A percentile compares a stretch with the other conserved stretches of the same genome.
These are phyloP conservation scores for Mycena floridula DNA, from an alignment of 768 basidiomycete genomes.

Conservation along the genomic window DNA sequence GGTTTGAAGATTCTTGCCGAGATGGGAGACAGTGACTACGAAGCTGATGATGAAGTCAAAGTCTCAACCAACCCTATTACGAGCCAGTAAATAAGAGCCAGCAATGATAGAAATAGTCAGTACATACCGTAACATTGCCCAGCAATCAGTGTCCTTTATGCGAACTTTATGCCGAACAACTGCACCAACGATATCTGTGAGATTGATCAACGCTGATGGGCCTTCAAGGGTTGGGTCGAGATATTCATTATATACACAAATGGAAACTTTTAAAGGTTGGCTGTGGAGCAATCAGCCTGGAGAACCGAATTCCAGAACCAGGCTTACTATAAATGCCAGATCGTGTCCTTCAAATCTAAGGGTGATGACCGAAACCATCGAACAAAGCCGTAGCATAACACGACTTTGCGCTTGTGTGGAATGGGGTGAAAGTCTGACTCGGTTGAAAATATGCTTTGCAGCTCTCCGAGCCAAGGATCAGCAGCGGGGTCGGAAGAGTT, in stretches of 20 bases:
- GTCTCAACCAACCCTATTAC: too few species aligned
- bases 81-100: background rate
- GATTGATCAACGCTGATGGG: background rate
- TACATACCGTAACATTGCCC: background rate
- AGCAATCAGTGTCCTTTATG: background rate
- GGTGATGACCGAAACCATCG: background rate
- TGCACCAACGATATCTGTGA: background rate
- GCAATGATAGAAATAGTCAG: background rate
- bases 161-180: background rate
- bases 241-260: background rate
- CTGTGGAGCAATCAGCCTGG: too few species aligned
- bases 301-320: too few species aligned
- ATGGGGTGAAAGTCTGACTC: background rate
- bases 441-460: background rate
- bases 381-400: background rate
- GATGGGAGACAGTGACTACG: too few species aligned
- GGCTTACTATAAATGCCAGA: background rate
- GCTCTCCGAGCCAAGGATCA: background rate
- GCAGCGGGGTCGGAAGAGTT: background rate
- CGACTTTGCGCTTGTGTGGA: background rate
- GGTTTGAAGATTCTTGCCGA: too few species aligned
- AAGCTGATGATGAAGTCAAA: background rate
- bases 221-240: background rate
- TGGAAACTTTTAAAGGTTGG: too few species aligned
- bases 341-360: background rate